phyloP scores from a whole-genome alignment of 768 basidiomycete genomes.

The Hydnomerulius pinastri region DNA sequence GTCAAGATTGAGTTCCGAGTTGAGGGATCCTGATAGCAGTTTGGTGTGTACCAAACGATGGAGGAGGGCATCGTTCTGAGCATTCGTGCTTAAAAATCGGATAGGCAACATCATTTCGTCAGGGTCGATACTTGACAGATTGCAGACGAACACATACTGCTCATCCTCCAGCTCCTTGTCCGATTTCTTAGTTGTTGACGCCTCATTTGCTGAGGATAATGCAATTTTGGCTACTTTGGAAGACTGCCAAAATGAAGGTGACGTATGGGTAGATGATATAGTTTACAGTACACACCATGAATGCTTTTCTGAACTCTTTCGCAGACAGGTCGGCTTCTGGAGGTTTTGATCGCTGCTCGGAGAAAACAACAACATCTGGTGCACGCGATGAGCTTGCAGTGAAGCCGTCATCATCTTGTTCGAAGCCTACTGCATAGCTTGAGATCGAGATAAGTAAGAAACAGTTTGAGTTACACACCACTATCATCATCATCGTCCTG shows the following conservation, averaged over 20 bases:
- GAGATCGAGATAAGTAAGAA: not conserved
- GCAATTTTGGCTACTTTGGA: constrained; percentile 72
- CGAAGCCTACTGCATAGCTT: constrained; percentile 31
- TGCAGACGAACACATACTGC: constrained; percentile 35
- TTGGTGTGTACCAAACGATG: constrained; percentile 81
- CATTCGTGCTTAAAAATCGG: constrained; percentile 58
- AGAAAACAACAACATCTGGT: constrained; percentile 61
- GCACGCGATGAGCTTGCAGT: constrained; percentile 33
- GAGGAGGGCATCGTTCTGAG: constrained; percentile 75
- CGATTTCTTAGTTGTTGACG: constrained; percentile 20
- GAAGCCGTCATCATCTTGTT: constrained; percentile 50
- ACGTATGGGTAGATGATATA: not conserved
- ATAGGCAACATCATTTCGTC: not conserved
- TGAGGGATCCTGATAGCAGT: constrained; percentile 72
- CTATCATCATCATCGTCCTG: no score
- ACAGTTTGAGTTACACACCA: constrained; percentile 9
- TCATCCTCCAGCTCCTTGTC: constrained; percentile 56
- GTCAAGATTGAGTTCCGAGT: constrained; percentile 59
- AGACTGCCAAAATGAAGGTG: constrained; percentile 48
- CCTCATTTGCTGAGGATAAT: constrained; percentile 14
- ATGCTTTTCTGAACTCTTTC: constrained; percentile 59
- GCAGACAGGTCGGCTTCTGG: constrained; percentile 18
- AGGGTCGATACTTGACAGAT: not conserved
- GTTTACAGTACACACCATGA: constrained; percentile 61
- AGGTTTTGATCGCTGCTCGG: constrained; percentile 34